phyloP scores from a whole-genome alignment of 2,329 filamentous ascomycete species.

The Knoxdaviesia capensis region DNA sequence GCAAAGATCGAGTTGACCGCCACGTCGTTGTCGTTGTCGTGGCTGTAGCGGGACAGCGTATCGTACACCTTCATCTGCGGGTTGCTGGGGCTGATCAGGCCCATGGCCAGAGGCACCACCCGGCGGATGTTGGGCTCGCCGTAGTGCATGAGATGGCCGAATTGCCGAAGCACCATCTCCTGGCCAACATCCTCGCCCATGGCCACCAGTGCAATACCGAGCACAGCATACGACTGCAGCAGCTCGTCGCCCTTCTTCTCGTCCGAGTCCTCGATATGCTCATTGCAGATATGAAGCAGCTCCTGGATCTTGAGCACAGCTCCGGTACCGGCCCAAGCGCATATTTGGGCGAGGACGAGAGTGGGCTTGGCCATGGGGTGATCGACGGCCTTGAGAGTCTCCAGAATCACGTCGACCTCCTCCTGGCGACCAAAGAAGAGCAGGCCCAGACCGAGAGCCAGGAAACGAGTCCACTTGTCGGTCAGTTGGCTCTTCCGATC shows the following conservation, averaged over 20 bases:
- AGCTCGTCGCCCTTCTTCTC: slow-evolving; percentile 93
- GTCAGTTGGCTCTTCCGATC: slow-evolving; percentile 79
- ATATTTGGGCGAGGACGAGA: slow-evolving; percentile 83
- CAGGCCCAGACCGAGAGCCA: slow-evolving; percentile 80
- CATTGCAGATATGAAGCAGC: slow-evolving; percentile 92
- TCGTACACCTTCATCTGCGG: slow-evolving; percentile 99
- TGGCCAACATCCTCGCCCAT: slow-evolving; percentile 98
- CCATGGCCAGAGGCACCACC: slow-evolving; percentile 90
- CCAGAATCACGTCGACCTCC: slow-evolving; percentile 93
- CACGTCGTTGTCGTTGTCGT: slow-evolving; percentile 97
- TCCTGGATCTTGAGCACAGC: slow-evolving; percentile 95
- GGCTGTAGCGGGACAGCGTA: slow-evolving; percentile 87
- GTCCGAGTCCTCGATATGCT: slow-evolving; percentile 84
- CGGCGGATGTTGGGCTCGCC: slow-evolving; percentile 94
- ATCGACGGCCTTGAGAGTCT: slow-evolving; percentile 91
- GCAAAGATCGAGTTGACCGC: slow-evolving; percentile 97
- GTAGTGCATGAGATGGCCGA: slow-evolving; percentile 98
- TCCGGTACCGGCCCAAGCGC: slow-evolving; percentile 93
- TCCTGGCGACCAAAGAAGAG: slow-evolving; percentile 95
- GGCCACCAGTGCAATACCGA: slow-evolving; percentile 81
- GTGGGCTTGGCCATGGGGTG: slow-evolving; percentile 96
- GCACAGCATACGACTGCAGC: slow-evolving; percentile 85
- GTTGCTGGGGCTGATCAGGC: slow-evolving; percentile 89
- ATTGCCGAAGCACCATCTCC: slow-evolving; percentile 95
- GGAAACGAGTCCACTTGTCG: slow-evolving; percentile 96